Evolutionary conservation across 805 yeast genomes (phyloP).

Genomic region (Monosporozyma siamensis): DNA sequence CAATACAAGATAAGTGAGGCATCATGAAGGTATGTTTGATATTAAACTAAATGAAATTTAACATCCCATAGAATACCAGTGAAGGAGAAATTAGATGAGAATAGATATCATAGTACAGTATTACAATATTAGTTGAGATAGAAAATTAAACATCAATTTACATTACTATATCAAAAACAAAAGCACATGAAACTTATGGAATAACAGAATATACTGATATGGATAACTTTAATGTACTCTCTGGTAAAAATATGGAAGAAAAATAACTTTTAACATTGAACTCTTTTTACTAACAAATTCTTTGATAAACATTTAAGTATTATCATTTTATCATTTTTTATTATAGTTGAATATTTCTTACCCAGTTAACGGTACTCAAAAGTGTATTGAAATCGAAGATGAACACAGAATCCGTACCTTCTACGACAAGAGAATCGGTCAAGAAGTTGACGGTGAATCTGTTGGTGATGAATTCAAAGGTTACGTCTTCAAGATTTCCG

Average conservation of each 20-base stretch:
- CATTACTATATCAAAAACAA: no score
- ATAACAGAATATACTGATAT: no score
- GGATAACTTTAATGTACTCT: no score
- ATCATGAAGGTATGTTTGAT: conserved; percentile 6
- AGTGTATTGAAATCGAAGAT: conserved; percentile 95
- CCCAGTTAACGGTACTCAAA: conserved; percentile 99
- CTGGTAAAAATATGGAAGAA: no score
- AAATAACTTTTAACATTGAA: no score
- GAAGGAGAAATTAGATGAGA: no score
- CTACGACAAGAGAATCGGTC: conserved; percentile 99
- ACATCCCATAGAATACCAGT: background rate
- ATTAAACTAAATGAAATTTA: background rate
- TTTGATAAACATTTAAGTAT: conserved; percentile 5
- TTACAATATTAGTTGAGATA: no score
- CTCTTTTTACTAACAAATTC: conserved; percentile 1
- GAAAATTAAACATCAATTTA: no score
- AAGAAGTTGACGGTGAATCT: conserved; percentile 97
- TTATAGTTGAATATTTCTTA: conserved; percentile 92
- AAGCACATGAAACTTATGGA: no score
- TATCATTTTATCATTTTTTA: conserved; percentile 20
- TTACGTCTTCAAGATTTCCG: conserved; percentile 96
- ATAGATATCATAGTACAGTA: no score
- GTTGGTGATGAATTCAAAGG: conserved; percentile 99
- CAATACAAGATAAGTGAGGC: conserved; percentile 6
- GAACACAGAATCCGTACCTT: conserved; percentile 97